These are phyloP conservation scores for Colletotrichum chrysophilum DNA, from an alignment of 2,329 filamentous ascomycete species.

Conservation along the genomic window DNA sequence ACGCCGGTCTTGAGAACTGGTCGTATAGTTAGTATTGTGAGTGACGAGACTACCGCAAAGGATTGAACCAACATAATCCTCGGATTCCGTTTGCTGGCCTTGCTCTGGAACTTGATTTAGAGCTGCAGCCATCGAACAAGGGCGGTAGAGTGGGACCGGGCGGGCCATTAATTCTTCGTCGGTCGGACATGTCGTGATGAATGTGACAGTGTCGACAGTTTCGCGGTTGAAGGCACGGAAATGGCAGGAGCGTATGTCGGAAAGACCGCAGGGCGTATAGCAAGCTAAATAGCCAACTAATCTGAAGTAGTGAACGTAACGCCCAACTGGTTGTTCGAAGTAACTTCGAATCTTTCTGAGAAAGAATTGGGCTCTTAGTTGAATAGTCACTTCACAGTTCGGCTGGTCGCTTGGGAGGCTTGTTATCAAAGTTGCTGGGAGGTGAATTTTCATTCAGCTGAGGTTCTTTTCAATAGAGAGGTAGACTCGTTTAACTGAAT, in stretches of 20 bases:
- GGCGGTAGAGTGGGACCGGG: conserved; percentile 77
- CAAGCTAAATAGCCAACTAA: neutral
- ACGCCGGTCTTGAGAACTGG: conserved; percentile 89
- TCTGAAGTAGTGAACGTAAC: neutral
- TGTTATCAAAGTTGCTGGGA: no score
- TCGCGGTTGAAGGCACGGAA: neutral
- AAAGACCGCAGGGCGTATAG: neutral
- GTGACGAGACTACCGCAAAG: neutral
- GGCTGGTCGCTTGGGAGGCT: neutral
- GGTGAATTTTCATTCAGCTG: neutral
- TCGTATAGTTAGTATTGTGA: conserved; percentile 3
- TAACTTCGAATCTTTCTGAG: neutral
- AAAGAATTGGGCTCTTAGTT: neutral
- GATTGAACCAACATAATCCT: conserved; percentile 77
- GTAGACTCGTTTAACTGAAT: neutral
- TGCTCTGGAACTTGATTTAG: conserved; percentile 49
- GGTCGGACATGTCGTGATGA: conserved; percentile 69
- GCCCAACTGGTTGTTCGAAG: neutral
- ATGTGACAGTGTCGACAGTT: neutral
- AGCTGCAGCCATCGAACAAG: conserved; percentile 61
- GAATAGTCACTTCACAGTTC: neutral
- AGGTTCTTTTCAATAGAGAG: neutral
- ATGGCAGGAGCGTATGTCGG: neutral
- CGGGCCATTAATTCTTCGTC: conserved; percentile 90
- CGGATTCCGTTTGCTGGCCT: conserved; percentile 75